phyloP scores from a whole-genome alignment of 306 rosid genomes.

The Echinosophora koreensis region DNA sequence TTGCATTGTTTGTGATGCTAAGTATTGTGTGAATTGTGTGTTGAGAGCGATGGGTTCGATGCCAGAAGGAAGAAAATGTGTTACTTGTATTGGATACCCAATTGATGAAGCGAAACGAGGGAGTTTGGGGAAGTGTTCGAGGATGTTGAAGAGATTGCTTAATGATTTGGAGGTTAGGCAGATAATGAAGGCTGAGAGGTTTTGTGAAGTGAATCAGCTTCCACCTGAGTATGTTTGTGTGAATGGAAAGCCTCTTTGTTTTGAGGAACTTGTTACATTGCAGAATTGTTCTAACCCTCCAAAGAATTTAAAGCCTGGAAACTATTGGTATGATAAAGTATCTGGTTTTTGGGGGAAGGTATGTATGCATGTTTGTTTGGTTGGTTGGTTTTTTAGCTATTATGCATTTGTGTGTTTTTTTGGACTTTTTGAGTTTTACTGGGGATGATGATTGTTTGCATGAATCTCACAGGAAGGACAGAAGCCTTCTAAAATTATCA shows the following conservation, averaged over 20 bases:
- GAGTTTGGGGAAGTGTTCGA: conserved; percentile 87
- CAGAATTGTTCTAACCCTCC: conserved; percentile 87
- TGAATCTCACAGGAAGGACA: conserved; percentile 80
- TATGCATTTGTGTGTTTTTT: conserved; percentile 7
- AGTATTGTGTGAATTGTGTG: conserved; percentile 90
- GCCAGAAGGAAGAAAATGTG: conserved; percentile 99
- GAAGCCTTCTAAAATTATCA: conserved; percentile 88
- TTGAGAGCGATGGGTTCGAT: conserved; percentile 98
- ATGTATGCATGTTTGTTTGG: conserved; percentile 57
- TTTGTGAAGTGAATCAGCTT: conserved; percentile 91
- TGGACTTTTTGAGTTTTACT: conserved; percentile 23
- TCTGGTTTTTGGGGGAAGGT: conserved; percentile 99
- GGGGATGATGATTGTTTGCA: conserved; percentile 30
- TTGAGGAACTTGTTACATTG: conserved; percentile 74
- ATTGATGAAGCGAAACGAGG: conserved; percentile 82
- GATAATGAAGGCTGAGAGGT: conserved; percentile 85
- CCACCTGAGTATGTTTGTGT: conserved; percentile 84
- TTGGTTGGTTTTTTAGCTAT: conserved; percentile 5
- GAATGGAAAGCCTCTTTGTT: conserved; percentile 80
- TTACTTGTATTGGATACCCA: conserved; percentile 81
- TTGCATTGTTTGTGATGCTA: conserved; percentile 93
- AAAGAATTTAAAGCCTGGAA: conserved; percentile 91
- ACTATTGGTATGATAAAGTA: conserved; percentile 98
- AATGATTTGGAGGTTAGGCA: conserved; percentile 90
- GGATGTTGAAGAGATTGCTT: conserved; percentile 84